These are phyloP conservation scores for Euptelea pleiosperma DNA, from an alignment of 164 flowering plant species.

Conservation along the genomic window DNA sequence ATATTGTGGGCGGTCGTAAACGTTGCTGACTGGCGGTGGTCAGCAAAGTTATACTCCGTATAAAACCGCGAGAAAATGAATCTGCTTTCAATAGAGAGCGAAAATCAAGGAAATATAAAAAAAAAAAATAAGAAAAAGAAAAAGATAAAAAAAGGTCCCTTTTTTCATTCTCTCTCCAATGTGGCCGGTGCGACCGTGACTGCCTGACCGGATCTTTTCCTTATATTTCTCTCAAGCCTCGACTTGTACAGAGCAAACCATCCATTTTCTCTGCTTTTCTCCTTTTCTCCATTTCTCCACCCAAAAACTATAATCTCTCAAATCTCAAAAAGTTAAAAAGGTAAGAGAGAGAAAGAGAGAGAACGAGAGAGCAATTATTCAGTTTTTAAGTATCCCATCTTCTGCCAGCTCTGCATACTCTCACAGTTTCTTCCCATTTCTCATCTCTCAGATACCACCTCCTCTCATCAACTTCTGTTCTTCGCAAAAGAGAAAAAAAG, in stretches of 20 bases:
- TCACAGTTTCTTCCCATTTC: not conserved
- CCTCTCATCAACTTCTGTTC: not conserved
- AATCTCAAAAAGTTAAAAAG: too few relatives aligned
- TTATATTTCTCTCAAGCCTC: slow-evolving; percentile 23
- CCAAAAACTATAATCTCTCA: too few relatives aligned
- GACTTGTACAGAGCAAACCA: not conserved
- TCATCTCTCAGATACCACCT: not conserved
- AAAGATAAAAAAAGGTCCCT: too few relatives aligned
- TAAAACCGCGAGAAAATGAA: too few relatives aligned
- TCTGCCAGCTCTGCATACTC: not conserved
- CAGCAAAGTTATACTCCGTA: too few relatives aligned
- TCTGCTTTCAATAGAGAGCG: too few relatives aligned
- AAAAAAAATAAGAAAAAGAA: too few relatives aligned
- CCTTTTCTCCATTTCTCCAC: not conserved
- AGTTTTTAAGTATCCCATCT: not conserved
- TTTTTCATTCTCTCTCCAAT: too few relatives aligned
- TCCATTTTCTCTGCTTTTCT: not conserved
- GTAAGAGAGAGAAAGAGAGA: not conserved
- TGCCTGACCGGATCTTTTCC: slow-evolving; percentile 25
- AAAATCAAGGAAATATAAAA: too few relatives aligned
- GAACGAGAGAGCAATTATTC: not conserved
- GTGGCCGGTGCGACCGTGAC: slow-evolving; percentile 25
- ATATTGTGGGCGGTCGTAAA: too few relatives aligned
- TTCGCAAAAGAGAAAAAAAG: not conserved
- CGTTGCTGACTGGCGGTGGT: too few relatives aligned